Base-by-base conservation (phyloP, 129 eudicot species). In the Saussurea involucrata region DNA sequence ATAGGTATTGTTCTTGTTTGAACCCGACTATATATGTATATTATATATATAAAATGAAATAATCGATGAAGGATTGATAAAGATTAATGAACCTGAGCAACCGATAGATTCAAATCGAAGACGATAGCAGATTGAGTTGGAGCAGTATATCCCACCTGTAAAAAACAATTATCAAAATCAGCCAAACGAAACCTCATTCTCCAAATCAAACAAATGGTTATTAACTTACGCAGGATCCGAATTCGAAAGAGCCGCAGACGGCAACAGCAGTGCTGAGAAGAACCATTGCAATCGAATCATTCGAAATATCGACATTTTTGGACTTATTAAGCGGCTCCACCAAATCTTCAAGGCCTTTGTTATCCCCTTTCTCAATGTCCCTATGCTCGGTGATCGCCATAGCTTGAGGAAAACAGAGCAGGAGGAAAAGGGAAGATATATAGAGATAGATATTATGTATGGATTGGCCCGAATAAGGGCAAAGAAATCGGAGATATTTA, bases 91-190 rank as follows among this genome's bases (percentile, higher is more conserved):
- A 93, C 98, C 96, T 93, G 76, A 3, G 98, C 87, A 34, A 93
- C 80, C 8, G 95, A 80, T 31, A 93, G 55, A 67, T 83, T 78
- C 72, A 93, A 78, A 76, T 93, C 98, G 60, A 80, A 79, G 74
- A 89, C 87, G 73, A 93, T 88, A 53, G 88, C 90, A 71, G 90
- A 82, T 76, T 93, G 98, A 81, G 88, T 82, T 18, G 98, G 98
- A 28, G 98, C 93, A 17, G 98, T 90, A 70, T 90, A 93, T 46
- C 98, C 98, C 77, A 90, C 98, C 98, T 93, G 83, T 85, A 90
- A 80, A 84, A 79, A 85, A 78, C 55, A 77, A 64, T 49, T 68
- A 58, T 11, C 18, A 75, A 72, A 76, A 77, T 68, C 32, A 64
- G 61, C 78, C 69, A 61, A 78, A 68, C 33, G 78, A 72, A 40